Percentiles rank a stretch among this genome's conserved stretches.
Evolutionary conservation across 2,329 filamentous ascomycete genomes (phyloP).

Genomic region (Hymenoscyphus scutula): DNA sequence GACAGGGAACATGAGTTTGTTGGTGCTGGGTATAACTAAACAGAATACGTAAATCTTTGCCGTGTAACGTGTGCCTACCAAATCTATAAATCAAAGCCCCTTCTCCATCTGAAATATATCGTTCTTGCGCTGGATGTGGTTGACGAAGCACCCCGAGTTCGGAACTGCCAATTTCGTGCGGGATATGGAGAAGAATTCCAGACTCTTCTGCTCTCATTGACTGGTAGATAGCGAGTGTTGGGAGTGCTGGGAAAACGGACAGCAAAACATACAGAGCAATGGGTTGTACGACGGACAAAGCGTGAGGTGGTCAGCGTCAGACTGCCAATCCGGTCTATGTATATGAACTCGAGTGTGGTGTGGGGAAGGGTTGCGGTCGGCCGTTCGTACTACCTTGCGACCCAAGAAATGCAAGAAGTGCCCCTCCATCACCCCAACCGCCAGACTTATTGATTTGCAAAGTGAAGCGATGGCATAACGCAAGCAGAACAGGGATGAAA

Average conservation of each 20-base stretch:
- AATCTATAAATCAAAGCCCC: neutral
- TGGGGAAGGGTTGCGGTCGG: constrained; percentile 22
- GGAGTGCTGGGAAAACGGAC: constrained; percentile 16
- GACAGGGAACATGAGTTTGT: constrained; percentile 4
- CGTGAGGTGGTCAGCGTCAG: constrained; percentile 21
- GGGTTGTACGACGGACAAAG: constrained; percentile 26
- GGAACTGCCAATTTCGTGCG: constrained; percentile 8
- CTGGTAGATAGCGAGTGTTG: constrained; percentile 32
- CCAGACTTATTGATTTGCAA: constrained; percentile 32
- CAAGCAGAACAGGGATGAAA: constrained; percentile 15
- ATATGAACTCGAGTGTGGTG: constrained; percentile 21
- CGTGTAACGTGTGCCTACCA: neutral
- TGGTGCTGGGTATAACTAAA: neutral
- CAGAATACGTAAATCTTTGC: neutral
- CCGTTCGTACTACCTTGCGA: constrained; percentile 23
- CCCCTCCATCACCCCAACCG: constrained; percentile 34
- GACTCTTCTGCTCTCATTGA: constrained; percentile 37
- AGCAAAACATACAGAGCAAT: constrained; percentile 20
- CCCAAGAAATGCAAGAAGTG: constrained; percentile 34
- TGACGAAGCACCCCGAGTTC: neutral
- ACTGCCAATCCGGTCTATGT: constrained; percentile 23
- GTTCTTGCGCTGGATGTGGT: neutral
- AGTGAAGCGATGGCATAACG: constrained; percentile 15
- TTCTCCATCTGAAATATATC: constrained; percentile 16
- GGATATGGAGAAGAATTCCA: constrained; percentile 38